Percentiles rank a stretch among this genome's conserved stretches.
phyloP scores from a whole-genome alignment of 2,329 filamentous ascomycete species.

The Trichothecium sympodiale region DNA sequence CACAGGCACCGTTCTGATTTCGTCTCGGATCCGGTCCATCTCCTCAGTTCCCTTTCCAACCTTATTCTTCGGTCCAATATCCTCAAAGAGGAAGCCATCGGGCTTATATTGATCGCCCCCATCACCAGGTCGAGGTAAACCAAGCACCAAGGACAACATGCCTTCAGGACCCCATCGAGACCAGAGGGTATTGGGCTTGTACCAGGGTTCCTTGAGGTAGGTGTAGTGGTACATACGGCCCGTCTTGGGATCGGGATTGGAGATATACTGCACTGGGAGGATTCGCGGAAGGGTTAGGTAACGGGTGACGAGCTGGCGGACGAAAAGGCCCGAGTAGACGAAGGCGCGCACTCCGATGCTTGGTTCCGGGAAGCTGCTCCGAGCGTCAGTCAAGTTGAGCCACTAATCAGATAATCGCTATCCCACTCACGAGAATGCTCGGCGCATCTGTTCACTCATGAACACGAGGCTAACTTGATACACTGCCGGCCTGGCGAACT shows the following conservation, averaged over 20 bases:
- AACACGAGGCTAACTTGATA: constrained; percentile 43
- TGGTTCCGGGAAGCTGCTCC: constrained; percentile 31
- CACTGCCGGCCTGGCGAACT: constrained; percentile 30
- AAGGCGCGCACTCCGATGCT: constrained; percentile 22
- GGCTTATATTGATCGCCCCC: constrained; percentile 26
- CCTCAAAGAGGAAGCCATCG: constrained; percentile 41
- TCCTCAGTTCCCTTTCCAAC: constrained; percentile 41
- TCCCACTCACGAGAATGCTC: constrained; percentile 48
- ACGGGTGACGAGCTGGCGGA: constrained; percentile 44
- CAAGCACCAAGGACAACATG: constrained; percentile 14
- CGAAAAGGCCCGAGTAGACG: constrained; percentile 34
- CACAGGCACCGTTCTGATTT: too few species aligned
- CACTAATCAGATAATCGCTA: background rate
- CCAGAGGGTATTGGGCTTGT: constrained; percentile 47
- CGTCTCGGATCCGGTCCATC: constrained; percentile 17
- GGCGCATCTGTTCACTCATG: constrained; percentile 52
- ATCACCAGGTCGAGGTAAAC: constrained; percentile 24
- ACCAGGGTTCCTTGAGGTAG: constrained; percentile 56
- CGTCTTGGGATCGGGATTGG: constrained; percentile 38
- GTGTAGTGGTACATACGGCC: constrained; percentile 36
- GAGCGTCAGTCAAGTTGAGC: constrained; percentile 7
- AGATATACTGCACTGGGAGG: constrained; percentile 25
- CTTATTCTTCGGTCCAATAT: constrained; percentile 50
- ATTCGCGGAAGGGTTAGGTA: constrained; percentile 50
- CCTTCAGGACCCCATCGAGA: constrained; percentile 49